Base-by-base conservation (phyloP, 2,329 filamentous ascomycete genomes). In the Fusarium haematococcum region DNA sequence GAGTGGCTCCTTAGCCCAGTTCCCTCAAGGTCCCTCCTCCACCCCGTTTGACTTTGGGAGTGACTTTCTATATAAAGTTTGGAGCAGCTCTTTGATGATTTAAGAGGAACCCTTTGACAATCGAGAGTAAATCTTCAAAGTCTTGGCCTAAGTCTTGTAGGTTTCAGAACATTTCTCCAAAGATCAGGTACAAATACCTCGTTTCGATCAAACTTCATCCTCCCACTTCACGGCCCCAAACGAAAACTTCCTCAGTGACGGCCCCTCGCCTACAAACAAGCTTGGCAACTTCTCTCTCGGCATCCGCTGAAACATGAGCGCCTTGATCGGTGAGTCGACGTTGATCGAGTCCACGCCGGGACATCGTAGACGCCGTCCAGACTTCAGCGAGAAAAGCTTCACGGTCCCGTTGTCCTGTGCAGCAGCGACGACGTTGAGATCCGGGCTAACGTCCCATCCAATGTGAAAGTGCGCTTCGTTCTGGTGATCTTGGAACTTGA, bases 351-450 rank as follows among this genome's bases (percentile, higher is more conserved):
- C 80, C 20, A 85, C 37, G 1, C 65, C 79, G 0, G 76, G 68
- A 13, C 73, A 76, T 4, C 68, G 69, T 6, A 90, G 71, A 13
- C 78, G 77, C 13, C 81, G 71, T 0, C 89, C 89, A 3, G 85
- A 86, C 9, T 73, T 75, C 8, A 89, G 77, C 10, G 88, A 90
- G 73, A 89, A 90, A 14, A 91, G 73, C 2, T 76, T 83, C 0
- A 91, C 81, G 0, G 79, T 84, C 13, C 85, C 85, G 57, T 88
- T 83, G 43, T 88, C 86, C 56, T 89, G 88, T 0, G 87, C 88
- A 0, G 89, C 87, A 0, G 89, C 90, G 6, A 89, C 85, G 27
- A 89, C 73, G 14, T 87, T 88, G 9, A 85, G 78, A n/a, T 83
- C 82, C 0, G 79, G 57, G 66, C 86, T 84, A 6, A 88, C 84